Percentiles rank a stretch among this genome's conserved stretches.
Evolutionary conservation across 1,284 basidiomycete species (phyloP).

Genomic region (Ceratobasidium sp.): DNA sequence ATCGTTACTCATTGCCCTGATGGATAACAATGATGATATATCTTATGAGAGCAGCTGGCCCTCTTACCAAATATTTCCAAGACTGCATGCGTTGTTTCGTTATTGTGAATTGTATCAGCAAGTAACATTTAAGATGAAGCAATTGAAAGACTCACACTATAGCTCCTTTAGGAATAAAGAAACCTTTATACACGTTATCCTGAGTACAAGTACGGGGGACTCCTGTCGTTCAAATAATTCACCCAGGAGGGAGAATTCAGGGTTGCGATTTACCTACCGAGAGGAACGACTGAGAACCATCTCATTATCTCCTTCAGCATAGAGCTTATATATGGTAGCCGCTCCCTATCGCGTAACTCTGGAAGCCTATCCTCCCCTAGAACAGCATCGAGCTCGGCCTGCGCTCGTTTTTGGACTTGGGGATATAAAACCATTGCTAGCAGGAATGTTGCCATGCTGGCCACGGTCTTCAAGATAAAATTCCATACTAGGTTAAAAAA

Average conservation of each 20-base stretch:
- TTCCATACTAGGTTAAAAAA: too few relatives aligned
- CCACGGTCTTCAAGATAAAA: not conserved
- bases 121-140: too few relatives aligned
- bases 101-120: too few relatives aligned
- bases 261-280: constrained; percentile 11
- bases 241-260: too few relatives aligned
- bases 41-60: too few relatives aligned
- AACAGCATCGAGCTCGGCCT: constrained; percentile 14
- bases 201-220: constrained; percentile 60
- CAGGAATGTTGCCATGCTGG: not conserved
- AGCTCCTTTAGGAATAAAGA: constrained; percentile 56
- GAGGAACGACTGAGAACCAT: constrained; percentile 47
- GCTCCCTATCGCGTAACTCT: constrained; percentile 1
- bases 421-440: constrained; percentile 11
- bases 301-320: constrained; percentile 58
- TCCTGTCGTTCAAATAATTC: constrained; percentile 44
- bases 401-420: constrained; percentile 10
- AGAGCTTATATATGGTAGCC: not conserved
- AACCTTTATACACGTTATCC: constrained; percentile 60
- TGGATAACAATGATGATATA: too few relatives aligned
- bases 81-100: too few relatives aligned
- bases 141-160: constrained; percentile 44
- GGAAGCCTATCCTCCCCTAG: not conserved
- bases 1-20: constrained; percentile 11
- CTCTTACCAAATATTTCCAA: too few relatives aligned